Percentiles rank a stretch among this genome's conserved stretches.
These are phyloP conservation scores for Eucalyptus virginea DNA, from an alignment of 345 rosid genomes.

Conservation along the genomic window DNA sequence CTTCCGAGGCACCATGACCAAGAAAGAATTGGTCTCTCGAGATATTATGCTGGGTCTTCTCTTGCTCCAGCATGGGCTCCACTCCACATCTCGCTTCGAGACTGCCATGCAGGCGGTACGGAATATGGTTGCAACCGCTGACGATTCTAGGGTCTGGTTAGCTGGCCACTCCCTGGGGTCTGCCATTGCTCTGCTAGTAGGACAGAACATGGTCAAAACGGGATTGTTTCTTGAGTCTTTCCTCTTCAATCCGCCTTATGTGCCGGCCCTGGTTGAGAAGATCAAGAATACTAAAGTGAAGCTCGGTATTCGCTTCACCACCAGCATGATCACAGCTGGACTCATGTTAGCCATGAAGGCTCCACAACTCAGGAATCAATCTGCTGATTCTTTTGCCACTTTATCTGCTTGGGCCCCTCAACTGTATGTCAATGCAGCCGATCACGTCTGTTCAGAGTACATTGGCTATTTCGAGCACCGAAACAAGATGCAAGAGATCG, in stretches of 20 bases:
- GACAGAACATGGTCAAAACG: slow-evolving; percentile 59
- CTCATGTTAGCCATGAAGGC: slow-evolving; percentile 50
- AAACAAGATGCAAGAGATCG: neutral
- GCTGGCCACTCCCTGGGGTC: slow-evolving; percentile 92
- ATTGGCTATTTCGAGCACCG: no score
- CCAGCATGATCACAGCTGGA: slow-evolving; percentile 78
- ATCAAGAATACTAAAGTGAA: slow-evolving; percentile 55
- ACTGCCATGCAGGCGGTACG: slow-evolving; percentile 65
- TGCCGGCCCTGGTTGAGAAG: slow-evolving; percentile 61
- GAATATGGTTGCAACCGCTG: slow-evolving; percentile 52
- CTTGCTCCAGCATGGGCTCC: slow-evolving; percentile 56
- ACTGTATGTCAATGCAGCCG: no score
- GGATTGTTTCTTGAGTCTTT: slow-evolving; percentile 49
- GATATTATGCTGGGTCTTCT: slow-evolving; percentile 41
- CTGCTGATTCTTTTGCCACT: no score
- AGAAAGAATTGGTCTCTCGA: no score
- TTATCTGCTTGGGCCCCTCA: no score
- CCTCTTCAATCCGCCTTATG: slow-evolving; percentile 75
- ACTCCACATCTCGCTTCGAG: slow-evolving; percentile 55
- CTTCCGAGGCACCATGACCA: no score
- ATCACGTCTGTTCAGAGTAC: no score
- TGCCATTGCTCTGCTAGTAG: slow-evolving; percentile 68
- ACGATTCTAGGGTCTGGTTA: slow-evolving; percentile 64
- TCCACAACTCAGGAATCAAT: slow-evolving; percentile 3
- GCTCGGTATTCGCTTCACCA: slow-evolving; percentile 51